Evolutionary conservation across 2,329 filamentous ascomycete species (phyloP).

Genomic region (Metarhizium rileyi): DNA sequence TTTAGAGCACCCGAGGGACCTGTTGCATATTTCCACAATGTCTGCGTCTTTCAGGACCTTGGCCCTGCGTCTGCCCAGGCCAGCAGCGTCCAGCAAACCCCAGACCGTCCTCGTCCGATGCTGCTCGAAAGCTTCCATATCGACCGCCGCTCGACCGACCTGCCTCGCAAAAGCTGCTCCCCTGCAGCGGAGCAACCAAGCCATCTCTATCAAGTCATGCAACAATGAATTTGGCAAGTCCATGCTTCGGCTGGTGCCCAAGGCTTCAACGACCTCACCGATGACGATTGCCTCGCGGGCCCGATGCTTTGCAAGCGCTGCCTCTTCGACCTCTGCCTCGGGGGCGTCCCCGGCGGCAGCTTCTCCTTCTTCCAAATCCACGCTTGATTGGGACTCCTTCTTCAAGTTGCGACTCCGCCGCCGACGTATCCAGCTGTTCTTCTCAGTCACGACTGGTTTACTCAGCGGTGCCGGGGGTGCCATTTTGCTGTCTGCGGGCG

Average conservation of each 20-base stretch:
- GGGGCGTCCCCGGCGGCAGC: background rate
- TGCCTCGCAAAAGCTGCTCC: constrained; percentile 14
- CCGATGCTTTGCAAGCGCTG: constrained; percentile 11
- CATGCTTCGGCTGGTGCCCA: constrained; percentile 5
- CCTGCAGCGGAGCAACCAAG: constrained; percentile 7
- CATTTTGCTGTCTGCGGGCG: constrained; percentile 56
- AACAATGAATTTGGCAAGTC: constrained; percentile 1
- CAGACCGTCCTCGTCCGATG: constrained; percentile 15
- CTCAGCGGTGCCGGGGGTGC: constrained; percentile 53
- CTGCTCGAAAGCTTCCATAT: constrained; percentile 20
- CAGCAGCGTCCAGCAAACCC: constrained; percentile 10
- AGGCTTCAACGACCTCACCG: background rate
- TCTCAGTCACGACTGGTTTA: constrained; percentile 58
- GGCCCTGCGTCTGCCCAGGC: constrained; percentile 22
- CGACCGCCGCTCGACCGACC: constrained; percentile 13
- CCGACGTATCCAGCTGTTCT: constrained; percentile 71
- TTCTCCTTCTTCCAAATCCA: constrained; percentile 2
- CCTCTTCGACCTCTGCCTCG: constrained; percentile 1
- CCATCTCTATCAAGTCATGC: background rate
- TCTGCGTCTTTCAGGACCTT: constrained; percentile 22
- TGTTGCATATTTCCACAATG: constrained; percentile 11
- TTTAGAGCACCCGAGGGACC: background rate
- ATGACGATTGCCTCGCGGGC: constrained; percentile 5
- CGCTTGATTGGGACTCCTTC: constrained; percentile 81
- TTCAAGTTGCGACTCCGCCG: constrained; percentile 82